Evolutionary conservation across 2,329 filamentous ascomycete species (phyloP).

Genomic region (Neonectria neomacrospora): DNA sequence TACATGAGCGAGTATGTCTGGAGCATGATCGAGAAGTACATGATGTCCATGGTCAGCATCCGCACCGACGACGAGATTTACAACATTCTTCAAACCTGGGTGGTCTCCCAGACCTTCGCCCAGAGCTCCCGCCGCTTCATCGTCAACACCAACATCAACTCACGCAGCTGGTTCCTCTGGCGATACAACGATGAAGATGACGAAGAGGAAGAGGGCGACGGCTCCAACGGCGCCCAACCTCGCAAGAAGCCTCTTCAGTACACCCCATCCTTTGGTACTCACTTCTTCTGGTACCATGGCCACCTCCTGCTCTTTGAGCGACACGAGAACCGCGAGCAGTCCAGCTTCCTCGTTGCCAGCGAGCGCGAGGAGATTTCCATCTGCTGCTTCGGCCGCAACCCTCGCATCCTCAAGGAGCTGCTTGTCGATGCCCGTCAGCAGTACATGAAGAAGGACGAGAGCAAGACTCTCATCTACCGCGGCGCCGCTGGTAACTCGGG

Average conservation of each 20-base stretch:
- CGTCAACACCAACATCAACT: slow-evolving; percentile 71
- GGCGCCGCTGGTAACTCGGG: slow-evolving; percentile 57
- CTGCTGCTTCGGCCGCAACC: slow-evolving; percentile 70
- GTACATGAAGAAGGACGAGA: slow-evolving; percentile 67
- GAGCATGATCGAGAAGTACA: slow-evolving; percentile 61
- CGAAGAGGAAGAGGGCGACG: slow-evolving; percentile 54
- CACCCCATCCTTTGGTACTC: slow-evolving; percentile 73
- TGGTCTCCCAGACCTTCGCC: slow-evolving; percentile 70
- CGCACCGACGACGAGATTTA: slow-evolving; percentile 78
- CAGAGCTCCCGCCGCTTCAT: slow-evolving; percentile 70
- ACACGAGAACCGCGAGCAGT: slow-evolving; percentile 58
- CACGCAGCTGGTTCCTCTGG: slow-evolving; percentile 61
- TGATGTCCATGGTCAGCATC: slow-evolving; percentile 74
- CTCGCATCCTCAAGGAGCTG: slow-evolving; percentile 69
- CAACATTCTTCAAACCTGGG: slow-evolving; percentile 74
- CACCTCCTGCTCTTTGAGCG: slow-evolving; percentile 68
- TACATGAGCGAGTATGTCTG: slow-evolving; percentile 63
- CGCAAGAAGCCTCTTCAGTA: slow-evolving; percentile 66
- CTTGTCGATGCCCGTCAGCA: slow-evolving; percentile 66
- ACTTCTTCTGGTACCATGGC: slow-evolving; percentile 75
- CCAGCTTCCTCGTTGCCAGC: slow-evolving; percentile 53
- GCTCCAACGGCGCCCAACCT: slow-evolving; percentile 38
- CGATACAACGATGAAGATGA: slow-evolving; percentile 58
- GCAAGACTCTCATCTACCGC: slow-evolving; percentile 74
- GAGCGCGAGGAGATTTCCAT: slow-evolving; percentile 69